These are phyloP conservation scores for Aspergillus aculeatinus DNA, from an alignment of 2,329 filamentous ascomycete species.

Conservation along the genomic window DNA sequence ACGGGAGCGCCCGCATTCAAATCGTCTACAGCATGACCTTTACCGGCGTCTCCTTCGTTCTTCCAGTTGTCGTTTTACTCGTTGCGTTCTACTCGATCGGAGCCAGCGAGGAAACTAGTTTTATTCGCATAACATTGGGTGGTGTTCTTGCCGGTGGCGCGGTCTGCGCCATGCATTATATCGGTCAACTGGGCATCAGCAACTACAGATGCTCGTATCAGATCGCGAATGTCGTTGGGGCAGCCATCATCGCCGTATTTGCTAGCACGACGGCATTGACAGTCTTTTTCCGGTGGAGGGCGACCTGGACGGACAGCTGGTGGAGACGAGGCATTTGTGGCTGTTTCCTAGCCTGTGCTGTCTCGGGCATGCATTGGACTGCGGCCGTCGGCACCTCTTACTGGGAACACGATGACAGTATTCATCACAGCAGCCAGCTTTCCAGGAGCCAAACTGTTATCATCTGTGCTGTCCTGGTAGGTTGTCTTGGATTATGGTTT, in stretches of 20 bases:
- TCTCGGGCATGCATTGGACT: conserved; percentile 87
- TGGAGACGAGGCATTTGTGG: conserved; percentile 71
- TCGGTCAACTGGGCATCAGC: conserved; percentile 77
- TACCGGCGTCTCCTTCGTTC: conserved; percentile 74
- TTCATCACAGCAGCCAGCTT: conserved; percentile 41
- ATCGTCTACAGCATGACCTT: conserved; percentile 71
- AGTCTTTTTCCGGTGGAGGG: conserved; percentile 74
- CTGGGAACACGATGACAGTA: conserved; percentile 52
- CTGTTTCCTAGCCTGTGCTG: conserved; percentile 67
- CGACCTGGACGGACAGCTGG: conserved; percentile 74
- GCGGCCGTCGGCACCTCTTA: conserved; percentile 71
- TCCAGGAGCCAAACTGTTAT: conserved; percentile 68
- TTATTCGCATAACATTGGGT: conserved; percentile 60
- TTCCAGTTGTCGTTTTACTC: conserved; percentile 73
- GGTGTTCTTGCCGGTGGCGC: conserved; percentile 71
- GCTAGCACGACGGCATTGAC: conserved; percentile 69
- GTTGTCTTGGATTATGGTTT: conserved; percentile 22
- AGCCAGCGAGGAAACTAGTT: conserved; percentile 57
- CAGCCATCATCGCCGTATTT: conserved; percentile 69
- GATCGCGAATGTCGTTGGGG: conserved; percentile 61
- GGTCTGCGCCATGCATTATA: conserved; percentile 83
- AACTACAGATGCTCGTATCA: conserved; percentile 71
- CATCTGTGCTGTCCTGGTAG: conserved; percentile 69
- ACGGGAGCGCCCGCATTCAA: conserved; percentile 63
- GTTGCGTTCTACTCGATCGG: conserved; percentile 70